A percentile compares a stretch with the other conserved stretches of the same genome.
Conservation (phyloP, 306 rosid genomes). For the Urtica urens region DNA sequence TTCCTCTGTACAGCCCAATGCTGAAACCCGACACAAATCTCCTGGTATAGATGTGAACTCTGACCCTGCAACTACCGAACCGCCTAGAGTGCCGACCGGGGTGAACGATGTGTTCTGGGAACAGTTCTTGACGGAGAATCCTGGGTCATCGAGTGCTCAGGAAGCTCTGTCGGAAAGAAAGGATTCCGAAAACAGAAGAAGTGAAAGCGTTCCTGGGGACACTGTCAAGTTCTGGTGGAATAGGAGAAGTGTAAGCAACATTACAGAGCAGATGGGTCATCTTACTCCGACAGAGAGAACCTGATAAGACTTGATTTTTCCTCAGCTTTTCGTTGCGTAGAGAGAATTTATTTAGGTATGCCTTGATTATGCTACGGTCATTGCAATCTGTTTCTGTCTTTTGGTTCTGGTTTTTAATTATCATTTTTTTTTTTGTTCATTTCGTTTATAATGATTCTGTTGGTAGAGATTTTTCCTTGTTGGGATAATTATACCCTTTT, state of each 20-base stretch:
- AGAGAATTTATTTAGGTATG: conserved; percentile 35
- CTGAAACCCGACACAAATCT: conserved; percentile 35
- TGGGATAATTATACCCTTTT: too few relatives aligned
- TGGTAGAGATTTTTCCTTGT: too few relatives aligned
- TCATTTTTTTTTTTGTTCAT: too few relatives aligned
- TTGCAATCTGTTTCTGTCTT: too few relatives aligned
- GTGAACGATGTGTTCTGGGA: conserved; percentile 73
- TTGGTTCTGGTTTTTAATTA: too few relatives aligned
- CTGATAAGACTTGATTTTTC: conserved; percentile 21
- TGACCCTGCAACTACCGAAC: conserved; percentile 32
- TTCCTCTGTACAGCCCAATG: conserved; percentile 33
- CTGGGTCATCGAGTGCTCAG: conserved; percentile 50
- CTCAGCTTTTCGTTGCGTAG: conserved; percentile 28
- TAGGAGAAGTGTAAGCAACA: conserved; percentile 43
- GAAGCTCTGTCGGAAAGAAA: conserved; percentile 53
- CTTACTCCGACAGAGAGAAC: conserved; percentile 45
- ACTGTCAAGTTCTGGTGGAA: conserved; percentile 49
- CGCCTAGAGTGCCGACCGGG: conserved; percentile 25
- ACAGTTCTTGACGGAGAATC: conserved; percentile 77
- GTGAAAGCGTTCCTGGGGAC: conserved; percentile 43
- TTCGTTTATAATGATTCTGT: too few relatives aligned
- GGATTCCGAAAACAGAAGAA: conserved; percentile 31
- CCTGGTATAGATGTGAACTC: conserved; percentile 50
- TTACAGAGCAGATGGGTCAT: conserved; percentile 64
- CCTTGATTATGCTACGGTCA: conserved; percentile 9